These are phyloP conservation scores for Daldinia sp. DNA, from an alignment of 2,329 filamentous ascomycete species.

Conservation along the genomic window DNA sequence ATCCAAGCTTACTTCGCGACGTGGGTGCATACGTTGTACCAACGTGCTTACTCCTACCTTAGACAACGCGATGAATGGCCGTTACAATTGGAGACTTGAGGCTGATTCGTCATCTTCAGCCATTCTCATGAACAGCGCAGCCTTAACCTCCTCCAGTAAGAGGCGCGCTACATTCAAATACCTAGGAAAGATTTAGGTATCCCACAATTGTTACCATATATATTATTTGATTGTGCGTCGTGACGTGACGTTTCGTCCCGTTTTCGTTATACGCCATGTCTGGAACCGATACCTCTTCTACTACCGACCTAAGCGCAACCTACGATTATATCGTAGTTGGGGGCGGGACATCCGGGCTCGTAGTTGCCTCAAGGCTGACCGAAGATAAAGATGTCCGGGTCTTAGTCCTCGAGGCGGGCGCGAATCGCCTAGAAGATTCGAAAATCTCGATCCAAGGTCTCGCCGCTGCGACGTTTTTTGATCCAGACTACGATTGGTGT, in stretches of 20 bases:
- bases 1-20: too few species aligned
- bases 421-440: conserved; percentile 21
- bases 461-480: conserved; percentile 12
- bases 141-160: too few species aligned
- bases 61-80: too few species aligned
- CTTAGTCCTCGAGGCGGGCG: conserved; percentile 43
- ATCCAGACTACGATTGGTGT: conserved; percentile 30
- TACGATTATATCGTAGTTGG: not conserved
- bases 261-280: not conserved
- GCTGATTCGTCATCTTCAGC: too few species aligned
- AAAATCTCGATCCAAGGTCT: conserved; percentile 24
- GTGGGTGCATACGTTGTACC: too few species aligned
- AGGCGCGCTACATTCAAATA: too few species aligned
- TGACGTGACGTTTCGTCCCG: not conserved
- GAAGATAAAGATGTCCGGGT: conserved; percentile 45
- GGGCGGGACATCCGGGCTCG: not conserved
- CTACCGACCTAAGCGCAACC: not conserved
- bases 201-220: not conserved
- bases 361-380: conserved; percentile 29
- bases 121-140: too few species aligned
- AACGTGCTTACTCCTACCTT: too few species aligned
- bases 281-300: not conserved
- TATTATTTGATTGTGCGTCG: not conserved
- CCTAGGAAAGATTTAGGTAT: too few species aligned
- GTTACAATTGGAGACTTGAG: too few species aligned